Percentiles rank a stretch among this genome's conserved stretches.
Evolutionary conservation across 2,329 filamentous ascomycete genomes (phyloP).

Genomic region (Penicillium sp.): DNA sequence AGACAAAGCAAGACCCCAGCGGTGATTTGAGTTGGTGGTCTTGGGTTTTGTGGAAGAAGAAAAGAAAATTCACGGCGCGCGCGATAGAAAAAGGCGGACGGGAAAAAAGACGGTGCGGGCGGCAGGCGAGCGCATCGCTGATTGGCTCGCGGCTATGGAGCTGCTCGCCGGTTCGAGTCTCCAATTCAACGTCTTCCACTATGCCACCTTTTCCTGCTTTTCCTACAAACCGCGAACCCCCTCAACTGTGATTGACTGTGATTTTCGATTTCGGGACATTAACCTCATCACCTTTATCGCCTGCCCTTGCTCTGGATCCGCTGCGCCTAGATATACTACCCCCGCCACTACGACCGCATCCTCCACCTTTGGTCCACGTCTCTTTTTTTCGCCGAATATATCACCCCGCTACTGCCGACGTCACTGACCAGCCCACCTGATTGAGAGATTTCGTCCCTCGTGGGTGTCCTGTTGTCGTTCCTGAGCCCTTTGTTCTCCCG

Average conservation of each 20-base stretch:
- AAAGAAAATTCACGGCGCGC: slow-evolving; percentile 8
- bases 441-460: slow-evolving; percentile 4
- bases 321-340: slow-evolving; percentile 1
- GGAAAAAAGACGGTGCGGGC: slow-evolving; percentile 33
- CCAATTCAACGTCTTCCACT: slow-evolving; percentile 28
- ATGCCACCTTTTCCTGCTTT: neutral
- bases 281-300: slow-evolving; percentile 6
- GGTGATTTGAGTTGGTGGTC: slow-evolving; percentile 73
- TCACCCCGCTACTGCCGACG: slow-evolving; percentile 4
- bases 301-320: neutral
- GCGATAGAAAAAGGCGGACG: slow-evolving; percentile 12
- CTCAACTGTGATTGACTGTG: neutral
- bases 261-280: slow-evolving; percentile 5
- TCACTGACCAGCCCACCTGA: slow-evolving; percentile 4
- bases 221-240: neutral
- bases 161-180: slow-evolving; percentile 20
- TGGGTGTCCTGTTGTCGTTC: slow-evolving; percentile 12
- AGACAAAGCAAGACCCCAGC: slow-evolving; percentile 50
- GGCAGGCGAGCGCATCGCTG: slow-evolving; percentile 21
- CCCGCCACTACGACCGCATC: slow-evolving; percentile 14
- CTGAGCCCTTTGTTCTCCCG: slow-evolving; percentile 19
- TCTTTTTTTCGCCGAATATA: slow-evolving; percentile 4
- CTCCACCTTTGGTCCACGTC: slow-evolving; percentile 18
- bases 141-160: slow-evolving; percentile 25
- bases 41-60: slow-evolving; percentile 42